Base-by-base conservation (phyloP, 2,329 filamentous ascomycete genomes). In the Sarocladium oryzae region DNA sequence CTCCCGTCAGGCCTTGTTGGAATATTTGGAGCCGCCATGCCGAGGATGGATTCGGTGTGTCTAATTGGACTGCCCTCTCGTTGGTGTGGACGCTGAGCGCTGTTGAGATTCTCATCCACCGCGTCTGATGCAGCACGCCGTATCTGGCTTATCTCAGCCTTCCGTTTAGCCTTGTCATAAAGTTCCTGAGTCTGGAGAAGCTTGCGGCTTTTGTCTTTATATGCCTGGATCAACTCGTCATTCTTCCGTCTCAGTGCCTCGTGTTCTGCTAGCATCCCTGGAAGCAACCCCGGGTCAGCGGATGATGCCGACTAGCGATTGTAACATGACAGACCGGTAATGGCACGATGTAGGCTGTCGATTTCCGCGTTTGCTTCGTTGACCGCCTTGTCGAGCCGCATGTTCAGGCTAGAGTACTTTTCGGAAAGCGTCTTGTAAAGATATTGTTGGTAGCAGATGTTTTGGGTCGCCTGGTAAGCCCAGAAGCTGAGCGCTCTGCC, bases 391-490 rank as follows among this genome's bases (percentile, higher is more conserved):
- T 93, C 86, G 62, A 90, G 76, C 38, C 88, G 79, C 11, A 76
- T 68, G 56, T 75, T 86, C 15, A 93, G 69, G 2, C 66, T 72
- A 1, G 75, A 70, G 62, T 87, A 89, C 63, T 88, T 91, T 10
- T 89, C 86, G 0, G 79, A 82, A 55, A 95, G 69, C 9, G 77
- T 83, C 60, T 84, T 89, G 38, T 81, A 82, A 1, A 89, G 69
- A 57, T 86, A 83, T 58, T 89, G 84, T 62, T 95, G 88, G 60
- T 91, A 95, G 54, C 54, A 59, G n/a, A 95, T 86, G 67, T 96
- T 88, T 60, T 93, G 88, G 2, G 83, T 84, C 18, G 84, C 83
- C 63, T 96, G 90, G 60, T 95, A 96, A 26, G 82, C 84, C 85
- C 89, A 95, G 63, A 96, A 96, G 28, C 79, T 81, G 56, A 96